Evolutionary conservation across 345 rosid species (phyloP).

Genomic region (Passiflora organensis): DNA sequence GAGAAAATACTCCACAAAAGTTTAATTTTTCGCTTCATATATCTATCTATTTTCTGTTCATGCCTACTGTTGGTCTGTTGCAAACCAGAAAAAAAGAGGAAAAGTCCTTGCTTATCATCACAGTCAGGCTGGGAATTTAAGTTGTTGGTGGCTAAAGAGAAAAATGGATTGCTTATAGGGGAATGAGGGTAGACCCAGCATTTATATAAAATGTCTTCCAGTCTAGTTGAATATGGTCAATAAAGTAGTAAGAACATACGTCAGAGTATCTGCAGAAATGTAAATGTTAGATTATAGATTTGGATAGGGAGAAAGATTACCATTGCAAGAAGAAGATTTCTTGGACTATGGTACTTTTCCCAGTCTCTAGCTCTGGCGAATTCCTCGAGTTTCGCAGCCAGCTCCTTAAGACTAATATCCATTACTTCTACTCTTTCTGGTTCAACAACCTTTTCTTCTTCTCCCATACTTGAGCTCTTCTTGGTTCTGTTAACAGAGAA

Average conservation of each 20-base stretch:
- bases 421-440: slow-evolving; percentile 20
- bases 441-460: slow-evolving; percentile 11
- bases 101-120: too few species aligned
- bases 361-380: slow-evolving; percentile 45
- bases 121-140: too few species aligned
- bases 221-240: neutral
- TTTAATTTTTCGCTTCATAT: too few species aligned
- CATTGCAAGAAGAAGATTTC: slow-evolving; percentile 52
- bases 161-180: neutral
- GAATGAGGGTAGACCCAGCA: neutral
- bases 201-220: too few species aligned
- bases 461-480: slow-evolving; percentile 18
- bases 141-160: neutral
- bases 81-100: too few species aligned
- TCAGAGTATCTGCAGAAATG: neutral
- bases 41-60: too few species aligned
- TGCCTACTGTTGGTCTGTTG: too few species aligned
- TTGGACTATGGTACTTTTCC: slow-evolving; percentile 42
- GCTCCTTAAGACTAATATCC: slow-evolving; percentile 42
- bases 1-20: too few species aligned
- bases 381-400: slow-evolving; percentile 36
- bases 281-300: neutral
- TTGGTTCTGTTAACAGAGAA: neutral
- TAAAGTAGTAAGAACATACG: neutral
- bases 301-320: slow-evolving; percentile 17